phyloP scores from a whole-genome alignment of 75 land plant genomes.

The Adiantum capillusveneris region DNA sequence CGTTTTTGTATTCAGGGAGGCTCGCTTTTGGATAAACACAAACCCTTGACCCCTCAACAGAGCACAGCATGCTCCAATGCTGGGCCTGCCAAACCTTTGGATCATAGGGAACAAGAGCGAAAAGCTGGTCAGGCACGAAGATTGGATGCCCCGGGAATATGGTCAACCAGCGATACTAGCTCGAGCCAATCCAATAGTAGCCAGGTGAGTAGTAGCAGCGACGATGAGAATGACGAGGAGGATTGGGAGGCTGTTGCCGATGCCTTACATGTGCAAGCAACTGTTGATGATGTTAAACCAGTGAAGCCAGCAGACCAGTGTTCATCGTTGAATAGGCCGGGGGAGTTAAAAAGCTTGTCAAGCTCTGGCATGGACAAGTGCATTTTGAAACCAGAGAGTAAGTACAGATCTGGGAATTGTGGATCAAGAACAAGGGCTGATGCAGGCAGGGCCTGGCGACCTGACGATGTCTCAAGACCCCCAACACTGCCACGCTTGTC shows the following conservation, averaged over 20 bases:
- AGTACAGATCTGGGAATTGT: slow-evolving; percentile 17
- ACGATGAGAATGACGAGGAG: slow-evolving; percentile 56
- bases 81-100: neutral
- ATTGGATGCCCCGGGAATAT: neutral
- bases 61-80: neutral
- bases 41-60: too few relatives aligned
- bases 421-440: slow-evolving; percentile 10
- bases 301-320: neutral
- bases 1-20: too few relatives aligned
- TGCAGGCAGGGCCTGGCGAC: slow-evolving; percentile 68
- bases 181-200: slow-evolving; percentile 13
- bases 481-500: slow-evolving; percentile 60
- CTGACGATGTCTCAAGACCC: slow-evolving; percentile 79
- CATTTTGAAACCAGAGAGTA: slow-evolving; percentile 24
- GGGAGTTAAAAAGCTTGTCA: slow-evolving; percentile 9
- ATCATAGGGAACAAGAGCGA: too few relatives aligned
- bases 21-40: too few relatives aligned
- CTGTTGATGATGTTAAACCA: slow-evolving; percentile 1
- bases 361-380: slow-evolving; percentile 8
- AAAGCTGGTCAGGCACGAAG: neutral
- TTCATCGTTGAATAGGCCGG: neutral
- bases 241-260: slow-evolving; percentile 91
- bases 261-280: slow-evolving; percentile 34
- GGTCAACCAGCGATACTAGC: slow-evolving; percentile 22
- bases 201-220: slow-evolving; percentile 25